phyloP scores from a whole-genome alignment of 2,329 filamentous ascomycete genomes.

The Aspergillus novofumigatus region DNA sequence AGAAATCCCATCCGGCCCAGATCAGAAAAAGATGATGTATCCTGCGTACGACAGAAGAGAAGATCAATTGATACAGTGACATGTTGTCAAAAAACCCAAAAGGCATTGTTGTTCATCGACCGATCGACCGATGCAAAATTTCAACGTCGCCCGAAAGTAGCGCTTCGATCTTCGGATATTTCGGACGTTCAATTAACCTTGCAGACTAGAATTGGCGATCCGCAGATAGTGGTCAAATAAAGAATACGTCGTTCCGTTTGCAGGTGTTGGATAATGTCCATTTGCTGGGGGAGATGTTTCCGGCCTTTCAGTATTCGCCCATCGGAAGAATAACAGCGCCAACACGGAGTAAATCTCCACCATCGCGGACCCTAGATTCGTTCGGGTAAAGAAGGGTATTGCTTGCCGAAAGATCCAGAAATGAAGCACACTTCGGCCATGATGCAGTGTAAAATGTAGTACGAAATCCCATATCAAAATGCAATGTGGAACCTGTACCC shows the following conservation, averaged over 20 bases:
- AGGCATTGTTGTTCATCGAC: background rate
- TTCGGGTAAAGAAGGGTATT: background rate
- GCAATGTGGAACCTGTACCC: background rate
- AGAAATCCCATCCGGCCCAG: background rate
- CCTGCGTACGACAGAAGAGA: background rate
- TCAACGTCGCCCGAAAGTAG: background rate
- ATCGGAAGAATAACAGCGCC: background rate
- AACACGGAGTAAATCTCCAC: background rate
- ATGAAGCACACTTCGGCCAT: background rate
- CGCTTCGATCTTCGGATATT: background rate
- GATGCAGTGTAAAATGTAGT: background rate
- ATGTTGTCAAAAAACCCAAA: background rate
- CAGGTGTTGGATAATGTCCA: background rate
- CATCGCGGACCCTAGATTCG: background rate
- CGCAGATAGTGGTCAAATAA: background rate
- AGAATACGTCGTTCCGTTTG: background rate
- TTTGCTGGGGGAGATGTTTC: slow-evolving; percentile 9
- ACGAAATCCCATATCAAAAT: background rate
- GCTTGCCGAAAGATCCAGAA: background rate
- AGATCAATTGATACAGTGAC: background rate
- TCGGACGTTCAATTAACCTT: background rate
- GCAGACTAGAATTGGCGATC: background rate
- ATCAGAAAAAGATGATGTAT: background rate
- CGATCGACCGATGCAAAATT: background rate
- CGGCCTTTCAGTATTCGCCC: slow-evolving; percentile 4